These are phyloP conservation scores for Pseudognaphalium luteoalbum DNA, from an alignment of 129 eudicot species.

Conservation along the genomic window DNA sequence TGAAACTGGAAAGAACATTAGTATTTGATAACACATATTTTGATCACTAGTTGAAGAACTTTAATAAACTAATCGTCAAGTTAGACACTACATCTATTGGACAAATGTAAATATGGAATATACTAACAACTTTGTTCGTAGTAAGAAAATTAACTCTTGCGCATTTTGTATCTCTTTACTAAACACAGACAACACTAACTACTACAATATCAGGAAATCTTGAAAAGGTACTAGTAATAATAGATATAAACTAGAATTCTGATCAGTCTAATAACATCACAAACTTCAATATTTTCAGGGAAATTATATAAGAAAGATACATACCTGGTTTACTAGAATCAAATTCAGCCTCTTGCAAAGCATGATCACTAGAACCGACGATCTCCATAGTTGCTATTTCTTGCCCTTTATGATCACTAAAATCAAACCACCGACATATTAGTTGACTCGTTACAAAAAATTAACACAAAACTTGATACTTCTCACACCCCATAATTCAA, in stretches of 20 bases:
- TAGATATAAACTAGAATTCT: background rate
- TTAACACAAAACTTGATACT: background rate
- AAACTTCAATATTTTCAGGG: background rate
- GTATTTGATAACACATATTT: too few species aligned
- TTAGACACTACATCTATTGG: background rate
- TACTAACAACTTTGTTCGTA: background rate
- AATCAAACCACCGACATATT: background rate
- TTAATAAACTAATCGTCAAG: background rate
- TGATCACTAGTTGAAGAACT: background rate
- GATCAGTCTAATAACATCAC: background rate
- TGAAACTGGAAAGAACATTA: background rate
- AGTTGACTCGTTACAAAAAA: background rate
- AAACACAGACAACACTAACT: background rate
- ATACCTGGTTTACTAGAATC: constrained; percentile 20
- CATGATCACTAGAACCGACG: constrained; percentile 25
- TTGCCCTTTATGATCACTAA: constrained; percentile 6
- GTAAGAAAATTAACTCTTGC: background rate
- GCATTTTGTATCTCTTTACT: background rate
- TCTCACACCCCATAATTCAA: background rate
- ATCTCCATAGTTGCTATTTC: constrained; percentile 12
- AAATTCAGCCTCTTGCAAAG: constrained; percentile 14
- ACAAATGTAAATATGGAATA: background rate
- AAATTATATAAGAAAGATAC: background rate
- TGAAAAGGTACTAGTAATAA: background rate
- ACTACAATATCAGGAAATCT: background rate